Base-by-base conservation (phyloP, 2,329 filamentous ascomycete genomes). In the Xylaria sp. region DNA sequence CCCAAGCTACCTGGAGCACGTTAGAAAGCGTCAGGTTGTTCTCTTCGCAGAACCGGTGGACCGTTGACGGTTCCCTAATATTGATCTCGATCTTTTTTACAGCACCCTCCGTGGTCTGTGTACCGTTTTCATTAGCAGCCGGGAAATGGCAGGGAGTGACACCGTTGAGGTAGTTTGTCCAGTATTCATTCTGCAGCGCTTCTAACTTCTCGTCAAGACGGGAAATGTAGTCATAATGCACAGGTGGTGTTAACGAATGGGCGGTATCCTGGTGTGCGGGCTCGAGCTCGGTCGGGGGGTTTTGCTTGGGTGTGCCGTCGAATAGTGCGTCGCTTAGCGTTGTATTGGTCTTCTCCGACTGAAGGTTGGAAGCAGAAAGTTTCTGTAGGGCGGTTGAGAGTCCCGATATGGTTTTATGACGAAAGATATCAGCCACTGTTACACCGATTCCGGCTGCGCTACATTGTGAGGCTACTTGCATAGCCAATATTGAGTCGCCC, bases 401-500 rank as follows among this genome's bases (percentile, higher is more conserved):
- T 11, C 38, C 3, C 2, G 43, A 54, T 2, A 60, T 60, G 4
- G 49, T 49, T 35, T 54, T 60, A 25, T 51, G 17, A 15, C 49
- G 49, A 35, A 60, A 60, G 33, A 60, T 60, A n/a, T 60, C 57
- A 15, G 57, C 41, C 11, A 78, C 73, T 0, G 70, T 70, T 3
- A 60, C 7, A 25, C 8, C 33, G 33, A 66, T 3, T 27, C 37
- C 41, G 58, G 51, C 41, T 68, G 72, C 38, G 62, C 46, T 27
- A 62, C 73, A 49, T 80, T 78, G 37, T n/a, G 58, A 19, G 0
- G 83, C 80, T 2, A 85, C 68, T 44, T 78, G 80, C 69, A 80
- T 81, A 3, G 77, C 77, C 4, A 67, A 54, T 8, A 79, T 71
- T 0, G 77, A 79, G 62, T 78, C 77, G 33, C 77, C 77, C 2